phyloP scores from a whole-genome alignment of 148 eudicot genomes.

The Fagopyrum tataricum region DNA sequence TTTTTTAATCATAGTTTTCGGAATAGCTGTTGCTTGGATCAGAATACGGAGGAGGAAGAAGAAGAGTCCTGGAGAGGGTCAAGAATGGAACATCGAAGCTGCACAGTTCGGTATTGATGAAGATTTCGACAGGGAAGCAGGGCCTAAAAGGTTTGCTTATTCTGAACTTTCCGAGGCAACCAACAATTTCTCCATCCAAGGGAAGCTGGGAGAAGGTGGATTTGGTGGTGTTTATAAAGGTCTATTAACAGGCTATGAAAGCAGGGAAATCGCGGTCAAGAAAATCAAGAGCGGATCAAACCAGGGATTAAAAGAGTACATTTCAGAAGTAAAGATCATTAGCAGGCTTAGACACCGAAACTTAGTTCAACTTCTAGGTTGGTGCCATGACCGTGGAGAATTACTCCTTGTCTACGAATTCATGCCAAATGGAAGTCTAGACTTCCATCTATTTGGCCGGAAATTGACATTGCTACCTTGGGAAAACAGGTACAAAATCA shows the following conservation, averaged over 20 bases:
- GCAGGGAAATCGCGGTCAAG: slow-evolving; percentile 18
- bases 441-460: slow-evolving; percentile 22
- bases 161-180: slow-evolving; percentile 16
- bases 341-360: slow-evolving; percentile 32
- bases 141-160: slow-evolving; percentile 24
- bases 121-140: background rate
- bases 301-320: slow-evolving; percentile 41
- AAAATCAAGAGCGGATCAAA: slow-evolving; percentile 31
- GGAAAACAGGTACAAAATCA: slow-evolving; percentile 29
- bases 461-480: slow-evolving; percentile 13
- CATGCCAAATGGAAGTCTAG: slow-evolving; percentile 40
- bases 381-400: slow-evolving; percentile 37
- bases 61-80: background rate
- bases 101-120: background rate
- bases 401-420: slow-evolving; percentile 37
- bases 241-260: slow-evolving; percentile 1
- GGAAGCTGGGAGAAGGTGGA: slow-evolving; percentile 42
- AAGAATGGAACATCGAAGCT: background rate
- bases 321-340: slow-evolving; percentile 33
- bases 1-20: background rate
- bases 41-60: background rate
- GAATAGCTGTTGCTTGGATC: background rate
- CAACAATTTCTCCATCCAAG: slow-evolving; percentile 17
- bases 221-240: slow-evolving; percentile 42
- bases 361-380: slow-evolving; percentile 37